Conservation (phyloP, 78 protist genomes). For the Isochrysis galbana region DNA sequence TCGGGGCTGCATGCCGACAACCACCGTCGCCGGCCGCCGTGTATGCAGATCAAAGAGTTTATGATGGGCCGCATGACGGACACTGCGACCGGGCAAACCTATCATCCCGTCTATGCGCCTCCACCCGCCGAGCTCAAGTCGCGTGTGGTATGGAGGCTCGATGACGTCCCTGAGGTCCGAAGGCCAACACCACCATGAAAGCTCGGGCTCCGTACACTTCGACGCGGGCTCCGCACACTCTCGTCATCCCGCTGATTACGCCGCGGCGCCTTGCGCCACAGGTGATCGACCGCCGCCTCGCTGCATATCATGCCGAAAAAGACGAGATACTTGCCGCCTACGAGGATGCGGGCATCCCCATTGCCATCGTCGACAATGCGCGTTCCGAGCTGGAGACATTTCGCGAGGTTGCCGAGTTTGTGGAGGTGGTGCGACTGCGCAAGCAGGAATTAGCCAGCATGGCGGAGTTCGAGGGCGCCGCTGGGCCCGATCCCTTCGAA, state of each 20-base stretch:
- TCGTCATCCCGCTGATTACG: too few species aligned
- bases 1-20: too few species aligned
- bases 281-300: not conserved
- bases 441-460: too few species aligned
- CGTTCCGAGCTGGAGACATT: not conserved
- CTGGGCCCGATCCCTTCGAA: not conserved
- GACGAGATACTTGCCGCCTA: not conserved
- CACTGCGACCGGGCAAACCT: not conserved
- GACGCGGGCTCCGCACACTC: too few species aligned
- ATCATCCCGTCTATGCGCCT: conserved; percentile 21
- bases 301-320: not conserved
- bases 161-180: conserved; percentile 12
- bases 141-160: conserved; percentile 21
- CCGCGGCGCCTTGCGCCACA: too few species aligned
- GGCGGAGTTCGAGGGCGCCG: not conserved
- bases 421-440: not conserved
- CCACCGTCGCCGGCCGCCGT: too few species aligned
- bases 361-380: not conserved
- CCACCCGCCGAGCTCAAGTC: not conserved
- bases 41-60: too few species aligned
- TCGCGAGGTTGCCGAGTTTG: not conserved
- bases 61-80: not conserved
- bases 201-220: too few species aligned
- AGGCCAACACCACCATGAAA: too few species aligned
- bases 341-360: not conserved